Percentiles rank a stretch among this genome's conserved stretches.
phyloP scores from a whole-genome alignment of 768 basidiomycete species.

The Serpula lacrymans region DNA sequence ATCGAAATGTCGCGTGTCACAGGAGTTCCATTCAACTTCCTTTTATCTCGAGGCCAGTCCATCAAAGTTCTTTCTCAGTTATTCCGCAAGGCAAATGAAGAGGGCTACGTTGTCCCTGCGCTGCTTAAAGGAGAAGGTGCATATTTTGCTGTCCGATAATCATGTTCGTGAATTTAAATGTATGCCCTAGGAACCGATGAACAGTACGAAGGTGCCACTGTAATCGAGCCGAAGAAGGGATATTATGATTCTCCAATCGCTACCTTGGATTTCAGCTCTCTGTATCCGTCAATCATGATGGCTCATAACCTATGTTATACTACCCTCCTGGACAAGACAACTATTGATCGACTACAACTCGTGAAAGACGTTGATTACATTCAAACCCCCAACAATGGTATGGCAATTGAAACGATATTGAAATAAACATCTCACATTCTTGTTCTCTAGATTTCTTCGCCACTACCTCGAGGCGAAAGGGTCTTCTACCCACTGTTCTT shows the following conservation, averaged over 20 bases:
- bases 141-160: slow-evolving; percentile 5
- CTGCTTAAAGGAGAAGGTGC: slow-evolving; percentile 82
- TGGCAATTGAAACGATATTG: slow-evolving; percentile 8
- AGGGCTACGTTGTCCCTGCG: slow-evolving; percentile 86
- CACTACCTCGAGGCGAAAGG: slow-evolving; percentile 70
- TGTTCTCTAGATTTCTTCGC: slow-evolving; percentile 74
- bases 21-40: slow-evolving; percentile 97
- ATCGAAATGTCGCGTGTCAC: slow-evolving; percentile 99
- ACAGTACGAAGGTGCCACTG: slow-evolving; percentile 98
- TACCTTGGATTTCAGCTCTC: slow-evolving; percentile 95
- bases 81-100: slow-evolving; percentile 87
- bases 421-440: too few relatives aligned
- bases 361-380: slow-evolving; percentile 89
- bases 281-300: slow-evolving; percentile 99
- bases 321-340: slow-evolving; percentile 79
- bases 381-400: slow-evolving; percentile 94
- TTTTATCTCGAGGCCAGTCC: slow-evolving; percentile 92
- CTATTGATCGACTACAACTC: slow-evolving; percentile 74
- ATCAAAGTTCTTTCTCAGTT: slow-evolving; percentile 98
- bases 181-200: slow-evolving; percentile 72
- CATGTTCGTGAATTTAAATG: slow-evolving; percentile 1
- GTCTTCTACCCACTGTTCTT: slow-evolving; percentile 85
- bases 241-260: slow-evolving; percentile 97
- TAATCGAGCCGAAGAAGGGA: slow-evolving; percentile 94
- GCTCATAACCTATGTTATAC: slow-evolving; percentile 99